Conservation (phyloP, 2,329 filamentous ascomycete species). For the Sphaerulina musiva region DNA sequence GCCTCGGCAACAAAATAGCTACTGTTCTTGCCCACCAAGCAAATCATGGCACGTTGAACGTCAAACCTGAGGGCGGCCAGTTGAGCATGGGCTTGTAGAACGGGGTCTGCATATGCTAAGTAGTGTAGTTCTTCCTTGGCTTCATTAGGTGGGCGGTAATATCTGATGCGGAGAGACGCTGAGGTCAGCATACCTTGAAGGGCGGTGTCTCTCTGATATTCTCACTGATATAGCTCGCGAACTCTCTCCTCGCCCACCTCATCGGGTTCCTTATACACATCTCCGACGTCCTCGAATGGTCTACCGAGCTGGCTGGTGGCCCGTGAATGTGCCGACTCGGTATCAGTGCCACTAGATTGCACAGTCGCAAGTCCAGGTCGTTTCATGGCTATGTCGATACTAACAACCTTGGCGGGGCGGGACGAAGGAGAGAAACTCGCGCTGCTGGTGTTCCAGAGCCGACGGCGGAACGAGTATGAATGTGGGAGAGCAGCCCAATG, state of each 20-base stretch:
- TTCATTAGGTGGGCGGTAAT: constrained; percentile 23
- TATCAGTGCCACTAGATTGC: not conserved
- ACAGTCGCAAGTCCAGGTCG: not conserved
- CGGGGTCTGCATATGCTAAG: constrained; percentile 32
- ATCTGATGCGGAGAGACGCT: not conserved
- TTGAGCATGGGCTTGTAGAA: constrained; percentile 44
- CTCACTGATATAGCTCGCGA: constrained; percentile 22
- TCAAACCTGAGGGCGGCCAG: constrained; percentile 45
- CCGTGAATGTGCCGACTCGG: not conserved
- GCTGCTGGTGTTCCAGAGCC: not conserved
- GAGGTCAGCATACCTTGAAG: too few relatives aligned
- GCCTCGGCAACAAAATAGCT: constrained; percentile 50
- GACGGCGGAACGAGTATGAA: too few relatives aligned
- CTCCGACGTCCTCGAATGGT: constrained; percentile 9
- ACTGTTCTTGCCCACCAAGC: constrained; percentile 43
- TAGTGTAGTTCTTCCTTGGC: constrained; percentile 14
- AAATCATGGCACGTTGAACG: constrained; percentile 46
- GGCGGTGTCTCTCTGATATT: not conserved
- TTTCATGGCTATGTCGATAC: not conserved
- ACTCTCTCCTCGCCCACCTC: constrained; percentile 23
- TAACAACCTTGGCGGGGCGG: not conserved
- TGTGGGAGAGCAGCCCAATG: too few relatives aligned
- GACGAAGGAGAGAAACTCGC: not conserved
- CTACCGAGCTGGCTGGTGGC: not conserved
- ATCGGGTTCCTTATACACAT: constrained; percentile 19